Base-by-base conservation (phyloP, 2,329 filamentous ascomycete species). In the Hysterium pulicare region DNA sequence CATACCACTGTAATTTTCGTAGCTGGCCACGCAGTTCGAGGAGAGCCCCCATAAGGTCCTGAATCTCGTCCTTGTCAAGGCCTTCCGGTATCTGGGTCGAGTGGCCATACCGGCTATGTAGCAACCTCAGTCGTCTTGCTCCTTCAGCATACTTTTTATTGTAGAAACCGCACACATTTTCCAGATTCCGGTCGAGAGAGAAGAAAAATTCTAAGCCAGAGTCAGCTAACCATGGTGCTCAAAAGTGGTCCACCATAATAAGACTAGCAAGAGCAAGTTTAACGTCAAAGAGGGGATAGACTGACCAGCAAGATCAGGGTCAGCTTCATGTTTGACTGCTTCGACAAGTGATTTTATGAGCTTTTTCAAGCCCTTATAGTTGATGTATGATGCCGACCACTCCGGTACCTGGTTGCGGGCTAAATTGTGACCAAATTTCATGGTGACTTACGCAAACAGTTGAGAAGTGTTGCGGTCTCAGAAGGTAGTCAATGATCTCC, bases 91-190 rank as follows among this genome's bases (percentile, higher is more conserved):
- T 72, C 43, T 90, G 84, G 40, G 83, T 77, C 10, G 81, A 78
- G 49, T 82, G 79, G 51, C 89, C 90, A 74, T 95, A 96, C 50
- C 89, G 83, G 53, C 93, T 88, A 66, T 94, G 84, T 20, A 97
- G 76, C 11, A 96, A 79, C 54, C 88, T 90, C 53, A 97, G 74
- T 26, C 91, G 84, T 47, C 93, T 85, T 28, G 85, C 83, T 48
- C 85, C 85, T 57, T 97, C 91, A 48, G 82, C 79, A 61, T 90
- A 89, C 66, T 96, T 96, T 67, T 90, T 94, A 72, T 95, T 96
- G 75, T 96, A 97, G 69, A 98, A 97, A 39, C 81, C 81, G 68
- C 96, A 90, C 66, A 98, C 91, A 70, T 95, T 87, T 74, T 98
- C 93, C 61, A 98, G 84, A 65, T 97, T 96, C 58, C 93, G 87